A percentile compares a stretch with the other conserved stretches of the same genome.
Conservation (phyloP, 2,329 filamentous ascomycete genomes). For the Cordyceps militaris region DNA sequence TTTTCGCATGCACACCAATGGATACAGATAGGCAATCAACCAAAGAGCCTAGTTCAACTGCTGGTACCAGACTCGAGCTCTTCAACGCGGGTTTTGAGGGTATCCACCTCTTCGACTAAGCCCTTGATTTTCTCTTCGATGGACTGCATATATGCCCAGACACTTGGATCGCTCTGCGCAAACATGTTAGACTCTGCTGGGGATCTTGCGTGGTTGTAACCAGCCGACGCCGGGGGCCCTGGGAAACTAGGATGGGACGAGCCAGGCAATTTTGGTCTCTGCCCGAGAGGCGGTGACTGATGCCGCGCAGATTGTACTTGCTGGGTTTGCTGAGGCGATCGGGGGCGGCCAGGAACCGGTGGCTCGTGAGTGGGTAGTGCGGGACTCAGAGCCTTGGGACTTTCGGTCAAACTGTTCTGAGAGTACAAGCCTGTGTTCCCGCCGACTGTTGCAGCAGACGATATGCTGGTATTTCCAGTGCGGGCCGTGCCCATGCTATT, state of each 20-base stretch:
- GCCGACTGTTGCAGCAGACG: conserved; percentile 39
- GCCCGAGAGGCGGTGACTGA: conserved; percentile 42
- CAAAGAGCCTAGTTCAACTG: not conserved
- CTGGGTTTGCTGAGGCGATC: conserved; percentile 59
- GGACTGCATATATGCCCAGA: conserved; percentile 66
- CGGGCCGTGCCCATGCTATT: conserved; percentile 36
- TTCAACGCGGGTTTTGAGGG: conserved; percentile 29
- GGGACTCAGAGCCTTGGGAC: conserved; percentile 77
- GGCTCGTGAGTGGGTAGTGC: conserved; percentile 47
- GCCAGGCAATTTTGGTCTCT: conserved; percentile 32
- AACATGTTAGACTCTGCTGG: conserved; percentile 59
- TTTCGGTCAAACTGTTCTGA: conserved; percentile 72
- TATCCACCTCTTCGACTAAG: conserved; percentile 28
- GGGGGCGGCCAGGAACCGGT: conserved; percentile 44
- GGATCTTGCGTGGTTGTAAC: conserved; percentile 27
- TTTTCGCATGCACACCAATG: not conserved
- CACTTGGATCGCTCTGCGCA: conserved; percentile 50
- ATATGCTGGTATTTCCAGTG: conserved; percentile 42
- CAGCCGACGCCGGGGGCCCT: conserved; percentile 21
- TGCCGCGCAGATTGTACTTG: conserved; percentile 53
- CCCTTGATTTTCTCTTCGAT: conserved; percentile 51
- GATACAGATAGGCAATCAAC: not conserved
- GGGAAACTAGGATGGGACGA: conserved; percentile 31
- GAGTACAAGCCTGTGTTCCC: conserved; percentile 57
- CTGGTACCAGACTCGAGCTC: conserved; percentile 20